Evolutionary conservation across 208 protist species (phyloP).

Genomic region (Endotrypanum monterogeii): DNA sequence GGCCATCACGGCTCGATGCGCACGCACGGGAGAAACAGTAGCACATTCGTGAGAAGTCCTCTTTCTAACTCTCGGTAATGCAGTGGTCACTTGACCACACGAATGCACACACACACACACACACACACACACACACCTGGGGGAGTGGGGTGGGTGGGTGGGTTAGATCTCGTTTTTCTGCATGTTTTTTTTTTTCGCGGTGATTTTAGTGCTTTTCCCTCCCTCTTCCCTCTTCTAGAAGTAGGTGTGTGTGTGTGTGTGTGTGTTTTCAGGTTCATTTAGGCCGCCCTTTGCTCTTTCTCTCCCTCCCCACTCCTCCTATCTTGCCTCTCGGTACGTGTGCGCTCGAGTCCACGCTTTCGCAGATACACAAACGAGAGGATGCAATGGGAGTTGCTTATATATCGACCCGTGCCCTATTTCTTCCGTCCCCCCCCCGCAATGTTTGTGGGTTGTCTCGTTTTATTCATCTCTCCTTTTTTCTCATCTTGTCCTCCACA

Average conservation of each 20-base stretch:
- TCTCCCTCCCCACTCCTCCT: not conserved
- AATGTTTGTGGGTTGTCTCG: too few relatives aligned
- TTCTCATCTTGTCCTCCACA: too few relatives aligned
- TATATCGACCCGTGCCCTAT: too few relatives aligned
- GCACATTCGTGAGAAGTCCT: not conserved
- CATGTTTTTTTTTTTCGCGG: not conserved
- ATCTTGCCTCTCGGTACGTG: too few relatives aligned
- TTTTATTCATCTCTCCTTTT: too few relatives aligned
- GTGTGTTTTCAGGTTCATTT: not conserved
- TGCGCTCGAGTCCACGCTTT: too few relatives aligned
- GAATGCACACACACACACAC: not conserved
- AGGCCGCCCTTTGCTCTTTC: too few relatives aligned
- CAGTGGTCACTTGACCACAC: not conserved
- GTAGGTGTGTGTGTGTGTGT: not conserved
- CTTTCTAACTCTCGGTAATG: not conserved
- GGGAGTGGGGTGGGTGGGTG: not conserved
- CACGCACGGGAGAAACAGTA: not conserved
- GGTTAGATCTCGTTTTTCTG: not conserved
- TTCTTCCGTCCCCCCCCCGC: too few relatives aligned
- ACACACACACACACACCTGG: not conserved
- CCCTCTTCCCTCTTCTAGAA: not conserved
- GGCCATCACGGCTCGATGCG: conserved; percentile 1
- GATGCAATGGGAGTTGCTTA: too few relatives aligned
- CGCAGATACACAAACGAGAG: too few relatives aligned
- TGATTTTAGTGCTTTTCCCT: not conserved